phyloP scores from a whole-genome alignment of 768 basidiomycete genomes.

The Tulasnella sp. region DNA sequence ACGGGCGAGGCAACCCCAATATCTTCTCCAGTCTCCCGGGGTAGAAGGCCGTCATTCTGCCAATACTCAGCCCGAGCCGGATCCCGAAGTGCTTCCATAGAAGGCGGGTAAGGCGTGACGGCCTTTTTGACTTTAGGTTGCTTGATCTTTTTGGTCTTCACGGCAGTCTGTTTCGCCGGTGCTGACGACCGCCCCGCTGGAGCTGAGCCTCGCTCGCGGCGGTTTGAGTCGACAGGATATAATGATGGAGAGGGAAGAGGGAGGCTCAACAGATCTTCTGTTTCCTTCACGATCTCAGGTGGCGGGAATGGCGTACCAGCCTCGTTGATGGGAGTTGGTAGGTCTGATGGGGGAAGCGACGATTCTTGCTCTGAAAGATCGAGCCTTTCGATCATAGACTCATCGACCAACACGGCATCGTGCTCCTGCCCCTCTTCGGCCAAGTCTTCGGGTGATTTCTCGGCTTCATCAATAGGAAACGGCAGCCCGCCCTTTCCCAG shows the following conservation, averaged over 20 bases:
- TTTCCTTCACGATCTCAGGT: background rate
- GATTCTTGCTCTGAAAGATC: conserved; percentile 26
- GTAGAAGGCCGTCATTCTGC: conserved; percentile 51
- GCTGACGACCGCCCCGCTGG: background rate
- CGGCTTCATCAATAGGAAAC: conserved; percentile 3
- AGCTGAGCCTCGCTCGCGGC: background rate
- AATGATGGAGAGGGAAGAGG: background rate
- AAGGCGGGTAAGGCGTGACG: background rate
- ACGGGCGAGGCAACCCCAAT: conserved; percentile 89
- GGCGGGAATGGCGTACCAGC: background rate
- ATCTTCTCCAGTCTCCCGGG: conserved; percentile 83
- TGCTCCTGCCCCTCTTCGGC: conserved; percentile 67
- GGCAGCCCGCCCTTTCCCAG: conserved; percentile 35
- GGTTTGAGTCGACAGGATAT: background rate
- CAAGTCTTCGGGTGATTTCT: background rate
- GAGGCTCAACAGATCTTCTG: background rate
- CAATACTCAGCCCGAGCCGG: background rate
- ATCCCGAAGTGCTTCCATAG: background rate
- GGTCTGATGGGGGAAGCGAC: background rate
- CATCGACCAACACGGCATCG: conserved; percentile 36
- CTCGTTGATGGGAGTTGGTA: background rate
- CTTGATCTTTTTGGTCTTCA: background rate
- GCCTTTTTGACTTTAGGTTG: background rate
- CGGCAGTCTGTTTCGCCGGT: background rate
- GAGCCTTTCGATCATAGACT: conserved; percentile 8